Percentiles rank a stretch among this genome's conserved stretches.
These are phyloP conservation scores for Striga asiatica DNA, from an alignment of 257 asterid species.

Conservation along the genomic window DNA sequence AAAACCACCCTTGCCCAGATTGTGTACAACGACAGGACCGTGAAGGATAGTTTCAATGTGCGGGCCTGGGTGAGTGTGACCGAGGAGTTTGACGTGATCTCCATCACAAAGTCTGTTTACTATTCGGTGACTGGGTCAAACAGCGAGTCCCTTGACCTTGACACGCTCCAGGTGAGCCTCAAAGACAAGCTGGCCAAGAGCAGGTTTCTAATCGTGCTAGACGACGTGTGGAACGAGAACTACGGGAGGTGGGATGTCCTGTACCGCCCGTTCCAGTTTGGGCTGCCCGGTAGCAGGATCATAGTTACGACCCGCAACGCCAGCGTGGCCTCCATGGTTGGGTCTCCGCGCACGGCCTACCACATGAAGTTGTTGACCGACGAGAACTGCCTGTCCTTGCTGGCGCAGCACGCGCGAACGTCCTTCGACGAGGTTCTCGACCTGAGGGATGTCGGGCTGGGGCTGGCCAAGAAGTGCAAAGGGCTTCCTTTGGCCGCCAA, in stretches of 20 bases:
- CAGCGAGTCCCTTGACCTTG: slow-evolving; percentile 24
- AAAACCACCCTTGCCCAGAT: slow-evolving; percentile 52
- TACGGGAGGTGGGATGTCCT: slow-evolving; percentile 30
- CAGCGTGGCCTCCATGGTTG: slow-evolving; percentile 31
- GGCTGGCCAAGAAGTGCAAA: slow-evolving; percentile 45
- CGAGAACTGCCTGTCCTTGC: slow-evolving; percentile 33
- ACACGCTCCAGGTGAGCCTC: slow-evolving; percentile 35
- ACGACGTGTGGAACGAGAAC: slow-evolving; percentile 47
- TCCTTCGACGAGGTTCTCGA: slow-evolving; percentile 23
- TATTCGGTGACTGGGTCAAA: slow-evolving; percentile 16
- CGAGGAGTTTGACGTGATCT: slow-evolving; percentile 30
- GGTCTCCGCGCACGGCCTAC: slow-evolving; percentile 35
- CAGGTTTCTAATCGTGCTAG: slow-evolving; percentile 42
- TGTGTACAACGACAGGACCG: slow-evolving; percentile 29
- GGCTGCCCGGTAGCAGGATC: slow-evolving; percentile 39
- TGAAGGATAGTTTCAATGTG: slow-evolving; percentile 23
- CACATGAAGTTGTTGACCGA: slow-evolving; percentile 37
- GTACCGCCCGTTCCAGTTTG: slow-evolving; percentile 27
- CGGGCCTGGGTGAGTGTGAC: slow-evolving; percentile 49
- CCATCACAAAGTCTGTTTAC: slow-evolving; percentile 31
- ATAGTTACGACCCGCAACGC: slow-evolving; percentile 47
- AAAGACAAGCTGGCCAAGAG: slow-evolving; percentile 29
- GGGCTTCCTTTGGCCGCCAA: slow-evolving; percentile 70
- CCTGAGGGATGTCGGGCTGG: slow-evolving; percentile 26
- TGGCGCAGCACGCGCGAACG: slow-evolving; percentile 34